Conservation (phyloP, 2,329 filamentous ascomycete genomes). For the Colletotrichum chrysophilum region DNA sequence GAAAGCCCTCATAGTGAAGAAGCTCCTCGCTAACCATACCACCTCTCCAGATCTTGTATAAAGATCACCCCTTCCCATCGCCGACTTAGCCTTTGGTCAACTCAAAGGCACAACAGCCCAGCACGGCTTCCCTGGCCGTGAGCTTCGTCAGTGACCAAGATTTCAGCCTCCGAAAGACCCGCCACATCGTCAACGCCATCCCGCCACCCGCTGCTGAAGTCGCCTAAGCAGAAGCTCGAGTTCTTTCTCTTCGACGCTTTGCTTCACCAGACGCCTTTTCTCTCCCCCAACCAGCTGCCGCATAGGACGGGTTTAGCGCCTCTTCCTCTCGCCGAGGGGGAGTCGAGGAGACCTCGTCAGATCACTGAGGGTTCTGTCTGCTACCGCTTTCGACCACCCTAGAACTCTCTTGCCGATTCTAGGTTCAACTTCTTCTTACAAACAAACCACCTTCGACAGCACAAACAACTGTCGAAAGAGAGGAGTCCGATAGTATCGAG, state of each 20-base stretch:
- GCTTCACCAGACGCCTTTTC: conserved; percentile 53
- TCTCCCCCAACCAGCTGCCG: conserved; percentile 88
- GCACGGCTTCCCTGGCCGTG: conserved; percentile 69
- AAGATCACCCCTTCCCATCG: conserved; percentile 15
- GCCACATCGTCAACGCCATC: conserved; percentile 70
- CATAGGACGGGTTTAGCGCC: conserved; percentile 98
- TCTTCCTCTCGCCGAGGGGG: conserved; percentile 99
- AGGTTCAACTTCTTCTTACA: conserved; percentile 17
- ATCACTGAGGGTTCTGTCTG: conserved; percentile 88
- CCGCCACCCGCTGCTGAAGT: conserved; percentile 57
- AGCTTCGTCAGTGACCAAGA: conserved; percentile 70
- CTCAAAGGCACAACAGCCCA: conserved; percentile 65
- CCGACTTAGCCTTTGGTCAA: conserved; percentile 66
- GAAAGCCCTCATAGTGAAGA: not conserved
- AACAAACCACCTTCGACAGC: not conserved
- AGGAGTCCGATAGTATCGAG: conserved; percentile 14
- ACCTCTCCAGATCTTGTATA: conserved; percentile 16
- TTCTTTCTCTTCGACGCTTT: conserved; percentile 55
- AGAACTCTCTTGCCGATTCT: conserved; percentile 59
- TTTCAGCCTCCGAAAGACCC: conserved; percentile 69
- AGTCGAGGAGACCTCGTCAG: conserved; percentile 98
- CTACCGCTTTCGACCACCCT: conserved; percentile 96
- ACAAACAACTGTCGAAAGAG: conserved; percentile 17
- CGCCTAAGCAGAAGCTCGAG: conserved; percentile 52
- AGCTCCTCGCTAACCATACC: not conserved